Evolutionary conservation across 352 stramenopile genomes (phyloP).

Genomic region (Peronospora farinosa): DNA sequence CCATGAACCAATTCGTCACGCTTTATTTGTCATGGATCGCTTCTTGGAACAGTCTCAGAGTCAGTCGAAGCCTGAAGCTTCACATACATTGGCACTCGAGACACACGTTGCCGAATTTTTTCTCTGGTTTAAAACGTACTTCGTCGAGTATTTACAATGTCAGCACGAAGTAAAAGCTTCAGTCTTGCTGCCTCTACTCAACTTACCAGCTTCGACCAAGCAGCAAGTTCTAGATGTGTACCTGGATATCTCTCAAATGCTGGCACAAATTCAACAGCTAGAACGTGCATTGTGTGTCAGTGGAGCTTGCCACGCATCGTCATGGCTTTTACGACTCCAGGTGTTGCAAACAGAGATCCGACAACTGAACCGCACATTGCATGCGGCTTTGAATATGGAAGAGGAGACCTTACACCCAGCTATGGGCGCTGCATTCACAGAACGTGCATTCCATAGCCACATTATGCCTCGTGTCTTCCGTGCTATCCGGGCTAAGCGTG

Average conservation of each 20-base stretch:
- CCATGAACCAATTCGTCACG: constrained; percentile 74
- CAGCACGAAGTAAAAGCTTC: constrained; percentile 62
- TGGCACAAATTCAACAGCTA: constrained; percentile 53
- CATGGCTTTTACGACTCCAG: constrained; percentile 59
- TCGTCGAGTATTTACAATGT: constrained; percentile 63
- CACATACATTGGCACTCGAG: constrained; percentile 33
- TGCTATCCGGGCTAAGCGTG: constrained; percentile 65
- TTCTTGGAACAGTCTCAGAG: constrained; percentile 63
- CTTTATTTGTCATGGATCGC: constrained; percentile 76
- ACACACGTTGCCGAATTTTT: constrained; percentile 57
- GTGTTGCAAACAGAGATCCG: constrained; percentile 58
- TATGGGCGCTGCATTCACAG: constrained; percentile 54
- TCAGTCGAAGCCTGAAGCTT: constrained; percentile 27
- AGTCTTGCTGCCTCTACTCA: constrained; percentile 51
- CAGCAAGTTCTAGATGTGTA: constrained; percentile 61
- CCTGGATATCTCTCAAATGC: constrained; percentile 50
- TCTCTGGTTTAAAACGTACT: constrained; percentile 69
- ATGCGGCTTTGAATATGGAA: constrained; percentile 66
- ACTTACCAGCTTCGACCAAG: constrained; percentile 48
- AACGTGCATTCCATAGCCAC: constrained; percentile 68
- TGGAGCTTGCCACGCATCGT: constrained; percentile 35
- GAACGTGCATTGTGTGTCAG: constrained; percentile 44
- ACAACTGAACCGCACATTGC: constrained; percentile 62
- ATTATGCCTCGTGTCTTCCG: constrained; percentile 75
- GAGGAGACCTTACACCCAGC: constrained; percentile 57